Base-by-base conservation (phyloP, 1,139 yeast genomes). In the Hyphopichia khmerensis region DNA sequence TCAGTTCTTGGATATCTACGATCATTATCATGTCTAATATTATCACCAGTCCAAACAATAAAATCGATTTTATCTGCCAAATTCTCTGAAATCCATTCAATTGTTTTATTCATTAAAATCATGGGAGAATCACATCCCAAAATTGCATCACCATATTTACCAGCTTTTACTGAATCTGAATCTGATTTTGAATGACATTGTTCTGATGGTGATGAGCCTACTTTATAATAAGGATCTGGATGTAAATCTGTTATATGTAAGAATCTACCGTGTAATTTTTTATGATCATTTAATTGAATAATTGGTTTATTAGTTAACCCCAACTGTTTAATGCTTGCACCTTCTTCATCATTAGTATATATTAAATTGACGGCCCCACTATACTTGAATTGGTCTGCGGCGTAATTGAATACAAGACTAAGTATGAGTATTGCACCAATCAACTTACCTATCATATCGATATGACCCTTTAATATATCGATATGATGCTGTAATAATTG, bases 31-130 rank as follows among this genome's bases (percentile, higher is more conserved):
- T 88, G 96, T 43, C 96, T 74, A 36, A 87, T 80, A 53, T 87
- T 88, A 63, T 88, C 96, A 29, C 96, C 96, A 0, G 96, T 87
- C 96, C 96, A 88, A 15, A 88, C 77, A 26, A 88, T 83, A 59
- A 88, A 88, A 60, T 88, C 96, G 39, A 88, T 82, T 49, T 87
- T 82, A 57, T 86, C 95, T 47, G 74, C 77, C 43, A 87, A 60
- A 50, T 87, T 81, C 8, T 72, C 68, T 24, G 69, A 62, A 2
- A 87, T 67, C 95, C 95, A 88, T 35, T 72, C 59, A 43, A 88
- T 66, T 0, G 96, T 87, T 13, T 72, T 75, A 18, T 81, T 67
- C 64, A 85, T 80, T 39, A 88, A 64, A 0, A 65, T 60, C 57
- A 79, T 61, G 2, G 96, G 90, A 1, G 89, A 67, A 52, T 80